Evolutionary conservation across 108 stramenopile genomes (phyloP).

Genomic region (Nannochloropsis oceanica): DNA sequence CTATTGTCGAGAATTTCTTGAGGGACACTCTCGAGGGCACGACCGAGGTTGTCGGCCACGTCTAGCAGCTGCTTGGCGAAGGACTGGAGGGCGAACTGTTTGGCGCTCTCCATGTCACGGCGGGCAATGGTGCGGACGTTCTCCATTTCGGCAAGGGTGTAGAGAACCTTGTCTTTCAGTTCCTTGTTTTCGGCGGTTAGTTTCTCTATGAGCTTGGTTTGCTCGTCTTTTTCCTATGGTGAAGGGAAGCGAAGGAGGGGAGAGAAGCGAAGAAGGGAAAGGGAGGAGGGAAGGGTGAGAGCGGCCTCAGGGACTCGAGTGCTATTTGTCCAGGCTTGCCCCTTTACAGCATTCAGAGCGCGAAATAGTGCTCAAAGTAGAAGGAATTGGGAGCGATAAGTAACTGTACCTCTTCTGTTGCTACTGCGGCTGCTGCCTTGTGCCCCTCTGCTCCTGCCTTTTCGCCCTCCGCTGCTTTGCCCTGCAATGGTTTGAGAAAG

Average conservation of each 20-base stretch:
- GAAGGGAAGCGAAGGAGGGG: not conserved
- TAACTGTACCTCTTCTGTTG: no score
- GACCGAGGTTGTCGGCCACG: slow-evolving; percentile 72
- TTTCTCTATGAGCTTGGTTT: not conserved
- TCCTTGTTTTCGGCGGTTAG: not conserved
- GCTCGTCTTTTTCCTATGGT: not conserved
- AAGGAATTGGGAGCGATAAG: no score
- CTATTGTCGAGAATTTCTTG: not conserved
- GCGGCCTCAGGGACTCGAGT: no score
- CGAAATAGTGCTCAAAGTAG: no score
- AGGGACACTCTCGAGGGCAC: slow-evolving; percentile 60
- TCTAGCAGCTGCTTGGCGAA: slow-evolving; percentile 39
- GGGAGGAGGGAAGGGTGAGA: not conserved
- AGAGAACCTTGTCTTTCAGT: slow-evolving; percentile 35
- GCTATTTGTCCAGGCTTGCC: no score
- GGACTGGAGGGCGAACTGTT: slow-evolving; percentile 52
- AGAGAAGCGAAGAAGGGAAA: not conserved
- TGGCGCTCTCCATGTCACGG: slow-evolving; percentile 65
- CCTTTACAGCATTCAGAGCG: no score
- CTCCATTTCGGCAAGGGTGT: slow-evolving; percentile 85
- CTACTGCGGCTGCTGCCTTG: not conserved
- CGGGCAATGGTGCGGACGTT: slow-evolving; percentile 82
- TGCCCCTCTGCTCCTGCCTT: not conserved
- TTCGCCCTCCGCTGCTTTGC: not conserved
- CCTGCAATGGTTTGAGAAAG: no score